These are phyloP conservation scores for Hibiscus mutabilis DNA, from an alignment of 345 rosid species.

Conservation along the genomic window DNA sequence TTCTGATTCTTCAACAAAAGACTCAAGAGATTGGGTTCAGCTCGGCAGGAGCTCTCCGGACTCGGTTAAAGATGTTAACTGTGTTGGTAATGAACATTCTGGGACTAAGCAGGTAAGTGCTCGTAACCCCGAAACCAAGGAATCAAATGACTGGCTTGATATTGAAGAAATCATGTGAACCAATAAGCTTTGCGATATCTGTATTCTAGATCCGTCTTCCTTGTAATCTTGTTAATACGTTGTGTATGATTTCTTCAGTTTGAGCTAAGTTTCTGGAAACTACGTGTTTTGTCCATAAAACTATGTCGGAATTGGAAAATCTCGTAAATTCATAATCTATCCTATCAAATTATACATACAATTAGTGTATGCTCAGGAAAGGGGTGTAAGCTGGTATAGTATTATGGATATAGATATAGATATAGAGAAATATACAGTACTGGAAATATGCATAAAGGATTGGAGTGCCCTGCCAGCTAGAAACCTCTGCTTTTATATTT, in stretches of 20 bases:
- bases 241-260: slow-evolving; percentile 21
- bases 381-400: background rate
- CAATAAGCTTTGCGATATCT: background rate
- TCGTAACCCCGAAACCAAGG: slow-evolving; percentile 38
- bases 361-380: background rate
- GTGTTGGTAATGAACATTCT: slow-evolving; percentile 24
- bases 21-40: slow-evolving; percentile 57
- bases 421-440: too few relatives aligned
- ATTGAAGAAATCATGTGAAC: slow-evolving; percentile 50
- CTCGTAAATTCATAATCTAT: background rate
- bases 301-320: slow-evolving; percentile 1
- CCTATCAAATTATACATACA: background rate
- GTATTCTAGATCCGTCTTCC: slow-evolving; percentile 16
- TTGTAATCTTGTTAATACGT: slow-evolving; percentile 26
- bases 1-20: slow-evolving; percentile 52
- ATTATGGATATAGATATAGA: background rate
- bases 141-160: slow-evolving; percentile 69
- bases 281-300: slow-evolving; percentile 40
- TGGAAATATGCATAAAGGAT: too few relatives aligned
- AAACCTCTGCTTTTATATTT: background rate
- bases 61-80: slow-evolving; percentile 37
- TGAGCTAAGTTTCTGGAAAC: slow-evolving; percentile 19
- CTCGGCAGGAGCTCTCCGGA: slow-evolving; percentile 44
- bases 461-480: background rate
- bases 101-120: slow-evolving; percentile 38